These are phyloP conservation scores for Macroventuria anomochaeta DNA, from an alignment of 2,329 filamentous ascomycete species.

Conservation along the genomic window DNA sequence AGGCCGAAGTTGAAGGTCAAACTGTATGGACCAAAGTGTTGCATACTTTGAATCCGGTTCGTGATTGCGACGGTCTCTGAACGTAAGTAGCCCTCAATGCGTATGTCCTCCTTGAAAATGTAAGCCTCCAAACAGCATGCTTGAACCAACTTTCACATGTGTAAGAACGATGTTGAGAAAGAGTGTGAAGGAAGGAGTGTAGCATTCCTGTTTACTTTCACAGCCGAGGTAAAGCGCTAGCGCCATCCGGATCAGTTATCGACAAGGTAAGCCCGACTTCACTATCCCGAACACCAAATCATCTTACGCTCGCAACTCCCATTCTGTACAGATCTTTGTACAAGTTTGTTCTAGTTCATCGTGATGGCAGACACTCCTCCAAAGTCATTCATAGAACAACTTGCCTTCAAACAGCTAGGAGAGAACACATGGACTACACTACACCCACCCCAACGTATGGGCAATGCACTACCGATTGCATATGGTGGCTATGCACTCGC, in stretches of 20 bases:
- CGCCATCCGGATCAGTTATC: background rate
- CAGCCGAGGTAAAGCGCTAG: conserved; percentile 13
- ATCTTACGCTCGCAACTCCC: background rate
- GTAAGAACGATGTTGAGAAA: too few relatives aligned
- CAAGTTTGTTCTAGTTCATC: too few relatives aligned
- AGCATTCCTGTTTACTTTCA: background rate
- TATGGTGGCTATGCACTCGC: conserved; percentile 57
- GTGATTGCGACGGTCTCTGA: too few relatives aligned
- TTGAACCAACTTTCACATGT: too few relatives aligned
- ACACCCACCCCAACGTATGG: conserved; percentile 47
- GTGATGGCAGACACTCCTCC: conserved; percentile 4
- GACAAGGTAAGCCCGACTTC: background rate
- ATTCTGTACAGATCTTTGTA: too few relatives aligned
- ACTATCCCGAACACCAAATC: background rate
- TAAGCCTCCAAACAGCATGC: too few relatives aligned
- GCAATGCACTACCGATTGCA: conserved; percentile 48
- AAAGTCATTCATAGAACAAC: conserved; percentile 23
- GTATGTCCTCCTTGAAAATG: too few relatives aligned
- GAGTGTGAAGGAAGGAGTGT: background rate
- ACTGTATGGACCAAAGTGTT: background rate
- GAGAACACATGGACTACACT: conserved; percentile 24
- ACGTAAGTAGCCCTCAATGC: background rate
- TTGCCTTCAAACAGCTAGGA: conserved; percentile 20
- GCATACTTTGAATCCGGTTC: background rate
- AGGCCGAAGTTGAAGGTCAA: background rate